Evolutionary conservation across 129 eudicot species (phyloP).

Genomic region (Centaurea solstitialis): DNA sequence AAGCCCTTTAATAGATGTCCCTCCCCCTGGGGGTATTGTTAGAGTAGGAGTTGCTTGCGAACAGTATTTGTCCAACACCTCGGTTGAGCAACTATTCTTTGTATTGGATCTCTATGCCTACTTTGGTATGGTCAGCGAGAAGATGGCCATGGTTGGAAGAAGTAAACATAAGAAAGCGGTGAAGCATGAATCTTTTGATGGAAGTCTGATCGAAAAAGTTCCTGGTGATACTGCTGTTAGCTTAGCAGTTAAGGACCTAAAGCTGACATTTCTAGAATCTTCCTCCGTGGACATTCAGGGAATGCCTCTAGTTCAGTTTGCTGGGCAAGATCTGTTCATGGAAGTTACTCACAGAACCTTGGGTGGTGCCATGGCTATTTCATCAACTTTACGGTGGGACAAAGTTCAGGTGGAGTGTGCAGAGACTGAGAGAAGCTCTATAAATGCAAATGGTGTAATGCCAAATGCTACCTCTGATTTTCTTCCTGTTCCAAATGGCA

Average conservation of each 20-base stretch:
- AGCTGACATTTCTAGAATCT: constrained; percentile 77
- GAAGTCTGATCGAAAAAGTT: constrained; percentile 59
- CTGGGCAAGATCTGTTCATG: constrained; percentile 67
- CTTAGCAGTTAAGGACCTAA: constrained; percentile 62
- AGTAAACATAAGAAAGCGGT: constrained; percentile 31
- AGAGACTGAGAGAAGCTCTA: constrained; percentile 45
- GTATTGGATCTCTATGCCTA: constrained; percentile 84
- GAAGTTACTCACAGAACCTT: constrained; percentile 85
- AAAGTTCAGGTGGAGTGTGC: constrained; percentile 83
- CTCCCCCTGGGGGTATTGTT: constrained; percentile 96
- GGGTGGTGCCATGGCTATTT: constrained; percentile 91
- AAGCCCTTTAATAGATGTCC: constrained; percentile 60
- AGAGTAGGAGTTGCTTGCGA: constrained; percentile 85
- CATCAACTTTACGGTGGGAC: constrained; percentile 78
- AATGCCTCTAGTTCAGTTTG: constrained; percentile 76
- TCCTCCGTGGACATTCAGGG: constrained; percentile 48
- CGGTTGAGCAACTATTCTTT: constrained; percentile 88
- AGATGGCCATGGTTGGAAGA: constrained; percentile 58
- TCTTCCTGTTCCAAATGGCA: constrained; percentile 42
- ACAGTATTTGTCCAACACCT: constrained; percentile 81
- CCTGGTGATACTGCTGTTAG: constrained; percentile 96
- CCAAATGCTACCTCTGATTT: constrained; percentile 23
- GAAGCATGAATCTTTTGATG: constrained; percentile 42
- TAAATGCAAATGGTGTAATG: constrained; percentile 31
- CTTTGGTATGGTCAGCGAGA: constrained; percentile 74